Conservation (phyloP, 2,329 filamentous ascomycete genomes). For the Diplocarpon mali region DNA sequence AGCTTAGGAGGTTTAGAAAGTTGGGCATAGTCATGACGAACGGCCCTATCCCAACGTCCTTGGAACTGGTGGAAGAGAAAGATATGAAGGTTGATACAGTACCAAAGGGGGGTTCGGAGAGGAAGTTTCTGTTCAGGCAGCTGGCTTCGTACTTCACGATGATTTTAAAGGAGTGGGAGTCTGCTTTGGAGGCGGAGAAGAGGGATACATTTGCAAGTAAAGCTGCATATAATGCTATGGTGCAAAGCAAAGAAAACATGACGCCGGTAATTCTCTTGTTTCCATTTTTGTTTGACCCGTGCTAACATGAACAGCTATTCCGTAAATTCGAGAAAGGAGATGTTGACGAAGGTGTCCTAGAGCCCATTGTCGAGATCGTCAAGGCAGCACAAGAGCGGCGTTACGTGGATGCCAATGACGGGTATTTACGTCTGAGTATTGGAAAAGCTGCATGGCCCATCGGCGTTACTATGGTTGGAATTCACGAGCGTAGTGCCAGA, state of each 20-base stretch:
- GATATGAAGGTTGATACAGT: conserved; percentile 74
- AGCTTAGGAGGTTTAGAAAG: conserved; percentile 60
- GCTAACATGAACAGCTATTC: conserved; percentile 48
- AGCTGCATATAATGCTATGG: conserved; percentile 73
- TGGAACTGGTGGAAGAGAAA: conserved; percentile 69
- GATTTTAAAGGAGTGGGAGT: conserved; percentile 81
- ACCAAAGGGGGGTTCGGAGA: conserved; percentile 50
- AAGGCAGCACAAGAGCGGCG: conserved; percentile 78
- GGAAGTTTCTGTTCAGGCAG: conserved; percentile 70
- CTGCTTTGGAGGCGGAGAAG: conserved; percentile 58
- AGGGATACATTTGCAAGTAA: conserved; percentile 65
- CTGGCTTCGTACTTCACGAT: conserved; percentile 93
- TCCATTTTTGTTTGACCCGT: background rate
- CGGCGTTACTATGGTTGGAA: conserved; percentile 98
- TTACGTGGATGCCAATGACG: conserved; percentile 95
- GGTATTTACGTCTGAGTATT: conserved; percentile 85
- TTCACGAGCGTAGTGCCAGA: conserved; percentile 89
- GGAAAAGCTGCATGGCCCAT: conserved; percentile 98
- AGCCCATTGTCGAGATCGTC: conserved; percentile 84
- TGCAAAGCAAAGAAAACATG: conserved; percentile 80
- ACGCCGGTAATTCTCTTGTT: conserved; percentile 44
- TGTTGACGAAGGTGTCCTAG: conserved; percentile 66
- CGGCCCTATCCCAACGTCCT: conserved; percentile 77
- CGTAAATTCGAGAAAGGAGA: conserved; percentile 76
- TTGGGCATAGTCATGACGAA: conserved; percentile 50